Conservation (phyloP, 352 stramenopile genomes). For the Sclerospora graminicola region DNA sequence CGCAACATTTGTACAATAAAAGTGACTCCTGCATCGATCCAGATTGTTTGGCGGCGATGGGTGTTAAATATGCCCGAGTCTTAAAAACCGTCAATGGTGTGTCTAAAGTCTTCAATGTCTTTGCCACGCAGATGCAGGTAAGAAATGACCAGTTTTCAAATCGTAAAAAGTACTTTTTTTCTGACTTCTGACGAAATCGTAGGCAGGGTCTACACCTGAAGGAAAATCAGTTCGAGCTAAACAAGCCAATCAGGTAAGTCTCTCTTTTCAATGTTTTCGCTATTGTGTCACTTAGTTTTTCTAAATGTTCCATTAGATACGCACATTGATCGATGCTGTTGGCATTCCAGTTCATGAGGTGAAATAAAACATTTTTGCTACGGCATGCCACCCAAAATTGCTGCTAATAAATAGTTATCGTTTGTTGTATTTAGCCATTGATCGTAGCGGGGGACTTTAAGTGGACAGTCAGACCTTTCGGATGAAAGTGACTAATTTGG, state of each 20-base stretch:
- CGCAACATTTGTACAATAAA: constrained; percentile 75
- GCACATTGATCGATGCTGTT: constrained; percentile 48
- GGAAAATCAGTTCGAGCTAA: constrained; percentile 46
- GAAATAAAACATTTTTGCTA: constrained; percentile 8
- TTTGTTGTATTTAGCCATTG: constrained; percentile 30
- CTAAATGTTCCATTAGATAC: constrained; percentile 26
- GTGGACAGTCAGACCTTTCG: constrained; percentile 73
- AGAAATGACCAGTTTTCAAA: neutral
- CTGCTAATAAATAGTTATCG: neutral
- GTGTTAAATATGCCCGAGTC: constrained; percentile 74
- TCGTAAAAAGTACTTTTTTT: neutral
- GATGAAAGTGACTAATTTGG: constrained; percentile 52
- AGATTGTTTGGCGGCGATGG: constrained; percentile 74
- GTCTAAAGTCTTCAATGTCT: constrained; percentile 79
- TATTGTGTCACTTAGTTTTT: neutral
- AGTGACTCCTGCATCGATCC: constrained; percentile 65
- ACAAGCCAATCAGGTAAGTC: constrained; percentile 55
- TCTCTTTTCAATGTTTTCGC: neutral
- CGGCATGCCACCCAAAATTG: neutral
- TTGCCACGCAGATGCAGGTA: constrained; percentile 80
- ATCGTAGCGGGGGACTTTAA: constrained; percentile 81
- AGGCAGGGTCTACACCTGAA: constrained; percentile 67
- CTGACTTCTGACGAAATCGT: neutral
- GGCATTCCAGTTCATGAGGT: constrained; percentile 61
- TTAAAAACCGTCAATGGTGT: constrained; percentile 40